Evolutionary conservation across 345 rosid species (phyloP), one percentile per base, ranked within the genome.

Genomic region (Citrus inodora): DNA sequence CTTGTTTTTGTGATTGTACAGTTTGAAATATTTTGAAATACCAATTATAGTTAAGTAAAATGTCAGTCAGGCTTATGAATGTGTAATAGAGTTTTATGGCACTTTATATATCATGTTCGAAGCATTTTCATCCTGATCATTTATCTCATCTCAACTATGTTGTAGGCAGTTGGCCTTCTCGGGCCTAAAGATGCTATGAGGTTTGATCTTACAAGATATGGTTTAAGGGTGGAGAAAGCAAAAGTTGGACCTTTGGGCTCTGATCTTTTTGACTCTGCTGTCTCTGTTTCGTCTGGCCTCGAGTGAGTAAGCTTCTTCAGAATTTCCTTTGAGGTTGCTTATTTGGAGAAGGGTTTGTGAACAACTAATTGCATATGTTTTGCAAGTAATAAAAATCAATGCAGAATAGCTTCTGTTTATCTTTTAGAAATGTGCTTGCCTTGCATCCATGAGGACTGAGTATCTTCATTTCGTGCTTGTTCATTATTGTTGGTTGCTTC

Each of bases 191-290:
- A 88, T 79, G 61, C 89, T 28, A 63, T 82, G 64, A 89, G 93
- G 81, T 73, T 93, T 73, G 97, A 93, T 87, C 98, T 96, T 76
- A 80, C 95, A 28, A 85, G 83, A 82, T 70, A 78, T 56, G 92
- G 84, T 80, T 78, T 89, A 70, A 55, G 70, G 53, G 95, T 88
- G 48, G 90, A 90, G 79, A 96, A 92, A 85, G 89, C 93, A 77
- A 96, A 92, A 87, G 98, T 96, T 83, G 98, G 98, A 68, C 99
- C 99, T 76, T 86, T 96, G 75, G 94, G 96, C 80, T 86, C 90
- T 60, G 80, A 60, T 66, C 88, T 92, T 83, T 94, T 94, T 83
- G 98, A 93, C 83, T 96, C 99, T 75, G 97, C 97, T 78, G 88
- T 96, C 74, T 86, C 92, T 64, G 75, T 96, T 82, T 92, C 92